Percentiles rank a stretch among this genome's conserved stretches.
phyloP scores from a whole-genome alignment of 768 basidiomycete genomes.

The Podaxis sp. region DNA sequence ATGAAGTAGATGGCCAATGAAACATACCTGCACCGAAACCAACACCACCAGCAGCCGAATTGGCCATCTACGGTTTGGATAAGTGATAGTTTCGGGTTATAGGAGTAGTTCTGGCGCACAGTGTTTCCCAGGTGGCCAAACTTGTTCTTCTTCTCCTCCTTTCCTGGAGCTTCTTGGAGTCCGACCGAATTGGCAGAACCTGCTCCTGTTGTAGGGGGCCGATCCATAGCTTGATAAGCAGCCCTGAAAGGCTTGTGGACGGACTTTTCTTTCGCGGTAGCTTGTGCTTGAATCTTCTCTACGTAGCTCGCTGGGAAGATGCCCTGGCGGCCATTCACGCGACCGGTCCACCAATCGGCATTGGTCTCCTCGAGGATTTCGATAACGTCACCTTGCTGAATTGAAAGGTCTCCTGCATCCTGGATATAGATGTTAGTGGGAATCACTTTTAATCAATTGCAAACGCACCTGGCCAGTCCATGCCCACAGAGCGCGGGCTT shows the following conservation, averaged over 20 bases:
- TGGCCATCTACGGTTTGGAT: slow-evolving; percentile 38
- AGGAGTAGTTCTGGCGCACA: slow-evolving; percentile 27
- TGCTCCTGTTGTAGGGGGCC: slow-evolving; percentile 28
- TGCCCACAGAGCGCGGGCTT: slow-evolving; percentile 59
- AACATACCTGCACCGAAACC: slow-evolving; percentile 71
- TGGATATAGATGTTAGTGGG: slow-evolving; percentile 21
- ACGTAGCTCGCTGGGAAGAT: slow-evolving; percentile 79
- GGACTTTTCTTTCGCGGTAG: slow-evolving; percentile 19
- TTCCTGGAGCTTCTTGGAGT: slow-evolving; percentile 37
- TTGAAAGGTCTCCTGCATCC: slow-evolving; percentile 79
- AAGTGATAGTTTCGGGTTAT: background rate
- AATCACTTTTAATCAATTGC: background rate
- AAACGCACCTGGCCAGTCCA: slow-evolving; percentile 49
- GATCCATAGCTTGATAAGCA: slow-evolving; percentile 34
- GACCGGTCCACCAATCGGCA: slow-evolving; percentile 85
- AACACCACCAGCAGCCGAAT: slow-evolving; percentile 64
- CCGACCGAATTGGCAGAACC: slow-evolving; percentile 35
- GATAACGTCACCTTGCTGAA: slow-evolving; percentile 70
- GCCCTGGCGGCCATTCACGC: slow-evolving; percentile 55
- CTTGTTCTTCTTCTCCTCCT: slow-evolving; percentile 53
- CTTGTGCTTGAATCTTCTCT: slow-evolving; percentile 40
- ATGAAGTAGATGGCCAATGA: background rate
- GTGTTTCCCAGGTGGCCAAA: slow-evolving; percentile 55
- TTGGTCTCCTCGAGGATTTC: slow-evolving; percentile 79
- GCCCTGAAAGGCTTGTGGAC: slow-evolving; percentile 42